Percentiles rank a stretch among this genome's conserved stretches.
These are phyloP conservation scores for Physcomitrellopsis africana DNA, from an alignment of 225 moss, liverwort and hornwort genomes.

Conservation along the genomic window DNA sequence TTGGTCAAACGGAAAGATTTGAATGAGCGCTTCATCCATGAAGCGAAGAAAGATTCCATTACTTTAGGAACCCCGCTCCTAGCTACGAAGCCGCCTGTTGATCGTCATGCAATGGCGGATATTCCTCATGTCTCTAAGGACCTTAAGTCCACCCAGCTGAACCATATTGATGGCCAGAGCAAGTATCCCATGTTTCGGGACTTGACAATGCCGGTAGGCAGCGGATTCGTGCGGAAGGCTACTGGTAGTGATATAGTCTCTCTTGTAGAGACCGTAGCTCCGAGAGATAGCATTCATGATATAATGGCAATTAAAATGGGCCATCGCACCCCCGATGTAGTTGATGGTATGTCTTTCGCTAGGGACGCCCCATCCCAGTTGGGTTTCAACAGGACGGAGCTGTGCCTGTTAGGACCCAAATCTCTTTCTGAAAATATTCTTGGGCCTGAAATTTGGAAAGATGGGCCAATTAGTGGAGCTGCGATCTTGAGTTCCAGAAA, in stretches of 20 bases:
- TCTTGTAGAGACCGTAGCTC: neutral
- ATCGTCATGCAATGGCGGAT: neutral
- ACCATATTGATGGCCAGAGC: neutral
- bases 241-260: neutral
- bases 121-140: constrained; percentile 1
- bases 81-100: neutral
- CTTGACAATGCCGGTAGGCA: neutral
- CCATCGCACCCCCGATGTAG: constrained; percentile 19
- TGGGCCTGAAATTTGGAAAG: constrained; percentile 5
- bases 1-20: constrained; percentile 34
- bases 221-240: constrained; percentile 5
- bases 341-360: constrained; percentile 20
- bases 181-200: constrained; percentile 16
- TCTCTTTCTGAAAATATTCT: neutral
- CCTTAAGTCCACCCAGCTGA: neutral
- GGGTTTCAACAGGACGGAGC: constrained; percentile 20
- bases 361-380: constrained; percentile 26
- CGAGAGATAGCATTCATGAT: constrained; percentile 2
- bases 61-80: neutral
- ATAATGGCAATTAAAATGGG: constrained; percentile 11
- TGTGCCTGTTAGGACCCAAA: constrained; percentile 21
- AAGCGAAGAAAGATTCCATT: constrained; percentile 19
- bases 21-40: constrained; percentile 25
- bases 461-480: neutral
- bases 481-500: neutral